Percentiles rank a stretch among this genome's conserved stretches.
phyloP scores from a whole-genome alignment of 2,329 filamentous ascomycete species.

The Raffaelea arxii region DNA sequence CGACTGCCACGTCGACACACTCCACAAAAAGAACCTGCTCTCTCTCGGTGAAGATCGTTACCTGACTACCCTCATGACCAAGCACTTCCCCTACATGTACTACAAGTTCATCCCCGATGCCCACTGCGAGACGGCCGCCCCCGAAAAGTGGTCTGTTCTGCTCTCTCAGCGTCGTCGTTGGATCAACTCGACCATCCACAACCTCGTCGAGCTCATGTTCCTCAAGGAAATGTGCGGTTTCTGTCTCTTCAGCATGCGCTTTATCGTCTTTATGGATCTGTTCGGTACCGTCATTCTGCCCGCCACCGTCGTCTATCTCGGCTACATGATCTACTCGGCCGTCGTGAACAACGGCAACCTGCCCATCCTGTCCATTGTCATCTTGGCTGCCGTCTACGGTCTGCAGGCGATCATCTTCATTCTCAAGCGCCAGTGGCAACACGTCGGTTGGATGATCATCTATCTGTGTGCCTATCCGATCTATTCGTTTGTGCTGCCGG shows the following conservation, averaged over 20 bases:
- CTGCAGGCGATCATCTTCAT: constrained; percentile 95
- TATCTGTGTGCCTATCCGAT: constrained; percentile 94
- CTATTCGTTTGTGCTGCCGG: constrained; percentile 79
- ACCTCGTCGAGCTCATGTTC: constrained; percentile 80
- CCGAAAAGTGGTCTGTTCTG: constrained; percentile 86
- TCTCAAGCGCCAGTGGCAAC: constrained; percentile 94
- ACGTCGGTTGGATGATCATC: constrained; percentile 99
- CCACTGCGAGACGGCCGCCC: constrained; percentile 86
- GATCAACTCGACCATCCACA: constrained; percentile 99
- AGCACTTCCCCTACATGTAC: constrained; percentile 89
- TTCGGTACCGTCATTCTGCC: constrained; percentile 88
- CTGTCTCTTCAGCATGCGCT: constrained; percentile 98
- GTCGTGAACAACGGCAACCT: constrained; percentile 62
- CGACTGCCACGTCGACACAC: constrained; percentile 80
- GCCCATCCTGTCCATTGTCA: constrained; percentile 77
- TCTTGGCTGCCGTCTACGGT: constrained; percentile 88
- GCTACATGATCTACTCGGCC: constrained; percentile 75
- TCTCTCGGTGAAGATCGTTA: constrained; percentile 95
- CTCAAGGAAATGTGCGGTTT: constrained; percentile 95
- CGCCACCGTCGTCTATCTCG: constrained; percentile 78
- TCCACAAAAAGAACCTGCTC: constrained; percentile 93
- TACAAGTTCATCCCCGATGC: constrained; percentile 95
- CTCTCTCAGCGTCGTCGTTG: constrained; percentile 97
- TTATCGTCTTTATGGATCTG: constrained; percentile 90
- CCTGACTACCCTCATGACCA: constrained; percentile 94